phyloP scores from a whole-genome alignment of 2,329 filamentous ascomycete species.

The Penicillium sp. region DNA sequence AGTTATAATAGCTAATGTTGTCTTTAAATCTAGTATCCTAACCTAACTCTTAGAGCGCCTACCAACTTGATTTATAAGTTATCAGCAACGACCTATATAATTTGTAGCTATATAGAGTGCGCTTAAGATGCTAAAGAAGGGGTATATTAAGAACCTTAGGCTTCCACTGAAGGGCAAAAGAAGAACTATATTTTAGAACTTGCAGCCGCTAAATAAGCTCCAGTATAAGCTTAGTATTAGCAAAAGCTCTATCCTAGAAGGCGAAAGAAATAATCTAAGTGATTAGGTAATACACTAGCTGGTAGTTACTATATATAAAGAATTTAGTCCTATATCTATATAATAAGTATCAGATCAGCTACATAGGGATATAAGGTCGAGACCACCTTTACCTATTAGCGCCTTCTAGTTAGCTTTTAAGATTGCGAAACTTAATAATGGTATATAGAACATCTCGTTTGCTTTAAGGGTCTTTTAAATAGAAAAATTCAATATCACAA shows the following conservation, averaged over 20 bases:
- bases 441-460: conserved; percentile 28
- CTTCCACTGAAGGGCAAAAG: conserved; percentile 25
- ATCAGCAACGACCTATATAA: conserved; percentile 25
- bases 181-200: conserved; percentile 18
- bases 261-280: conserved; percentile 25
- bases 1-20: conserved; percentile 31
- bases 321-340: conserved; percentile 25
- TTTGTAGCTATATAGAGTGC: conserved; percentile 22
- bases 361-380: conserved; percentile 1
- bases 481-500: conserved; percentile 27
- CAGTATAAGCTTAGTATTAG: conserved; percentile 22
- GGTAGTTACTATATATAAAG: conserved; percentile 28
- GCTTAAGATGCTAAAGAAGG: conserved; percentile 23
- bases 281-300: conserved; percentile 28
- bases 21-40: conserved; percentile 27
- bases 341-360: conserved; percentile 10
- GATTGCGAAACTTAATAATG: conserved; percentile 28
- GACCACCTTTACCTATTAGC: conserved; percentile 25
- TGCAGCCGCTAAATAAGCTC: conserved; percentile 26
- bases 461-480: conserved; percentile 20
- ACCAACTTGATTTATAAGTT: conserved; percentile 27
- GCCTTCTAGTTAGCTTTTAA: conserved; percentile 27
- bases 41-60: conserved; percentile 25
- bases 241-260: conserved; percentile 25
- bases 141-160: conserved; percentile 23